Evolutionary conservation across 2,329 filamentous ascomycete genomes (phyloP), one percentile per base, ranked within the genome.

Genomic region (Reticulascus tulasneorum): DNA sequence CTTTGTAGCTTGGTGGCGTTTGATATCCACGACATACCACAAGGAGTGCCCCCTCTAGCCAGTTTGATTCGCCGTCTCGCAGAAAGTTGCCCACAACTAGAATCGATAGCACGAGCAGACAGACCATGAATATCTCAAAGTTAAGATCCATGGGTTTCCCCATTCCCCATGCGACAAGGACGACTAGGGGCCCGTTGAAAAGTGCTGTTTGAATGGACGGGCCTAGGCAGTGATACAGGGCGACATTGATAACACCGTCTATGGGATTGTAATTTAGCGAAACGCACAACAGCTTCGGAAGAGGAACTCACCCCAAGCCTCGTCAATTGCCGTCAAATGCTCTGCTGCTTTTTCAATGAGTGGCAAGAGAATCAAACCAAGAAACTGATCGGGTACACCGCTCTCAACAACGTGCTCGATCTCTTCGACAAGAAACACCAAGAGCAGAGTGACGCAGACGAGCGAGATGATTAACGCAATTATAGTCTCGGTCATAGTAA

Each of bases 81-180:
- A 89, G 63, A 59, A 89, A 88, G 42, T 84, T 85, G 3, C 84
- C 82, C 29, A 86, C 81, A 0, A 86, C 82, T 11, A 89, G 60
- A 38, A 88, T 86, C 2, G 82, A 78, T 21, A 89, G 64, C n/a
- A 89, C 79, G 1, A 89, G 63, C 6, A 86, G 64, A 12, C 81
- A 73, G n/a, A 86, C 71, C 65, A 86, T 84, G 63, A 89, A 89
- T 12, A 85, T 75, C 48, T 86, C 81, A 51, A 89, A 88, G 49
- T 85, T 80, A 35, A 88, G 65, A 42, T 80, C 76, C 75, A 89
- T 80, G 2, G 69, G 53, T 48, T 79, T 79, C 23, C 62, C 64
- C 12, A 86, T 60, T 7, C 77, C 75, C 84, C 84, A 88, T 8
- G 78, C 81, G 18, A 87, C 75, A 18, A 88, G 64, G 17, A 88